A percentile compares a stretch with the other conserved stretches of the same genome.
These are phyloP conservation scores for Bretziella fagacearum DNA, from an alignment of 2,329 filamentous ascomycete species.

Conservation along the genomic window DNA sequence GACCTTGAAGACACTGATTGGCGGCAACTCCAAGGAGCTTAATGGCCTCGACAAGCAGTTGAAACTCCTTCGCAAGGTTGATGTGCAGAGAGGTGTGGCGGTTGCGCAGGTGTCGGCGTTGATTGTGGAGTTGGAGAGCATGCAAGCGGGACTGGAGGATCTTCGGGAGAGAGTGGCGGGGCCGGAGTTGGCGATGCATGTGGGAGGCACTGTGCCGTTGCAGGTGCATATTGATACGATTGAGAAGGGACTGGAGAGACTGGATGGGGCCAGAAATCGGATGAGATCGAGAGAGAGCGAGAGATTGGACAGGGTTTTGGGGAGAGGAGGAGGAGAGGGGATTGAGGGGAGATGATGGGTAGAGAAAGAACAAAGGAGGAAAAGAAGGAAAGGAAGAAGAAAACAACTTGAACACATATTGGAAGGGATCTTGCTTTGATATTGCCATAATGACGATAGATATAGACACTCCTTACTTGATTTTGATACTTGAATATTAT, in stretches of 20 bases:
- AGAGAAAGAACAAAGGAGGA: background rate
- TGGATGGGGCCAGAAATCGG: slow-evolving; percentile 46
- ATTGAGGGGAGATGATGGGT: slow-evolving; percentile 1
- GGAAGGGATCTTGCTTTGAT: no score
- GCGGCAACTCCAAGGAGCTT: slow-evolving; percentile 45
- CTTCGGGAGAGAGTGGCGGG: slow-evolving; percentile 52
- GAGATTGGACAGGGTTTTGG: slow-evolving; percentile 34
- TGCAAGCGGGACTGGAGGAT: slow-evolving; percentile 53
- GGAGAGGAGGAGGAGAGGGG: slow-evolving; percentile 24
- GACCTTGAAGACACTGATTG: slow-evolving; percentile 57
- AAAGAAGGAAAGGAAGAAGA: background rate
- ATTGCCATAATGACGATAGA: no score
- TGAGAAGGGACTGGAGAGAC: slow-evolving; percentile 50
- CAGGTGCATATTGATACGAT: slow-evolving; percentile 63
- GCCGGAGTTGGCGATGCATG: slow-evolving; percentile 41
- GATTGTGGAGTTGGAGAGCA: slow-evolving; percentile 55
- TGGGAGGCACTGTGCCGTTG: slow-evolving; percentile 37
- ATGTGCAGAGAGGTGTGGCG: slow-evolving; percentile 45
- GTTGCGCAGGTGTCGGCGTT: slow-evolving; percentile 52
- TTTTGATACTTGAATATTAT: no score
- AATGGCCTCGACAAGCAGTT: slow-evolving; percentile 47
- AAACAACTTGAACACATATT: background rate
- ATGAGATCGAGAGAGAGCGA: slow-evolving; percentile 43
- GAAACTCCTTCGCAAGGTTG: slow-evolving; percentile 46
- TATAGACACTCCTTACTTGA: no score